Evolutionary conservation across 2,329 filamentous ascomycete genomes (phyloP).

Genomic region (Leptographium flavum): DNA sequence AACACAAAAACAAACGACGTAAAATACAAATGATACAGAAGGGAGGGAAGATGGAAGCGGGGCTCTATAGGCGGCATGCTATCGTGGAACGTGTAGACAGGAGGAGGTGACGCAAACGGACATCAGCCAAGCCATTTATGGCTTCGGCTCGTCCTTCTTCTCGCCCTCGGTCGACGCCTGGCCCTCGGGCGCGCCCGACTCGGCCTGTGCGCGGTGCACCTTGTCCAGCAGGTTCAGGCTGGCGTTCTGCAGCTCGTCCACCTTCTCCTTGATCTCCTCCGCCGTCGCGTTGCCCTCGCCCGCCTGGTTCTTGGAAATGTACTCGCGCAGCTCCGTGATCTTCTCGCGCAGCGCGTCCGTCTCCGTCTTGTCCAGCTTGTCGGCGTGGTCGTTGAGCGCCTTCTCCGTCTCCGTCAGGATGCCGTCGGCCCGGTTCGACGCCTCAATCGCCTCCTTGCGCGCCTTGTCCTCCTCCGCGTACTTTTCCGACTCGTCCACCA

Average conservation of each 20-base stretch:
- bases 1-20: too few species aligned
- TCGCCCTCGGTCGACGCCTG: conserved; percentile 45
- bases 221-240: conserved; percentile 97
- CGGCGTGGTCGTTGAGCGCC: conserved; percentile 90
- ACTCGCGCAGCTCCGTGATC: conserved; percentile 72
- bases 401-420: conserved; percentile 97
- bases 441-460: conserved; percentile 88
- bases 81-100: too few species aligned
- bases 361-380: conserved; percentile 94
- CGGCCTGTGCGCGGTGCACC: conserved; percentile 91
- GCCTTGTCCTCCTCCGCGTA: conserved; percentile 92
- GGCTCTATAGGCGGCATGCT: too few species aligned
- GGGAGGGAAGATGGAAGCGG: too few species aligned
- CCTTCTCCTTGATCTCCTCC: conserved; percentile 95
- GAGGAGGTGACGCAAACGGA: too few species aligned
- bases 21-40: too few species aligned
- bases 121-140: conserved; percentile 22
- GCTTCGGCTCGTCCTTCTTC: conserved; percentile 65
- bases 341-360: conserved; percentile 88
- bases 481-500: conserved; percentile 97
- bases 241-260: conserved; percentile 90
- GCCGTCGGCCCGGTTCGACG: conserved; percentile 93
- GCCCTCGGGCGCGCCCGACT: conserved; percentile 40
- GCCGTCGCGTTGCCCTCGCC: conserved; percentile 78
- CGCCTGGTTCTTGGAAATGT: conserved; percentile 85